phyloP scores from a whole-genome alignment of 805 yeast species.

The Naumovozyma dairenensis region DNA sequence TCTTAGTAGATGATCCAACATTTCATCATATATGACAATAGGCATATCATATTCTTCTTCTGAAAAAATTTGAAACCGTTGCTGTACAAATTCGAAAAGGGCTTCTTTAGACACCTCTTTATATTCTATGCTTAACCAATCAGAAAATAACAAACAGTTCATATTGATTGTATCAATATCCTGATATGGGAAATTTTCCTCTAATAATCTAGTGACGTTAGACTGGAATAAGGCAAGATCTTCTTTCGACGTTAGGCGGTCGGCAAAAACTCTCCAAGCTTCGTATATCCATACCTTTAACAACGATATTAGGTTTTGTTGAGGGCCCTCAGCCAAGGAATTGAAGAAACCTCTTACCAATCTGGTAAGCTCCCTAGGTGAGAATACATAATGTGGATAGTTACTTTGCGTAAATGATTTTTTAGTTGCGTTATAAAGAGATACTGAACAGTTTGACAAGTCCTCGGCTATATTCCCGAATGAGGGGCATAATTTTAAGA shows the following conservation, averaged over 20 bases:
- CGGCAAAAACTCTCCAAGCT: slow-evolving; percentile 66
- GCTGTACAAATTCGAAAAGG: slow-evolving; percentile 45
- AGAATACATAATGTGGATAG: slow-evolving; percentile 59
- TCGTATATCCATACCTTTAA: slow-evolving; percentile 74
- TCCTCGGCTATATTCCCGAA: slow-evolving; percentile 43
- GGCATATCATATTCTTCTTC: slow-evolving; percentile 66
- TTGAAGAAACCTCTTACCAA: slow-evolving; percentile 72
- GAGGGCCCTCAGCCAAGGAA: slow-evolving; percentile 33
- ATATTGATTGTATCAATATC: slow-evolving; percentile 30
- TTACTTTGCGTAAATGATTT: slow-evolving; percentile 29
- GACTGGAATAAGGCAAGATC: slow-evolving; percentile 44
- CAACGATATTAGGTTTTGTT: slow-evolving; percentile 34
- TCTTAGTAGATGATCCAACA: slow-evolving; percentile 64
- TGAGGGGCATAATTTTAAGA: slow-evolving; percentile 52
- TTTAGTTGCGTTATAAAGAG: slow-evolving; percentile 42
- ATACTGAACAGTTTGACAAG: slow-evolving; percentile 57
- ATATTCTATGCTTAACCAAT: slow-evolving; percentile 64
- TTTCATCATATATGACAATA: slow-evolving; percentile 55
- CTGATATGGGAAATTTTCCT: slow-evolving; percentile 37
- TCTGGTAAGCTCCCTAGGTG: slow-evolving; percentile 86
- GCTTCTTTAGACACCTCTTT: slow-evolving; percentile 41
- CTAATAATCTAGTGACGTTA: slow-evolving; percentile 29
- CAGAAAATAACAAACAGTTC: slow-evolving; percentile 55
- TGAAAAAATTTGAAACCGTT: slow-evolving; percentile 57
- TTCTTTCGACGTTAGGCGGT: slow-evolving; percentile 42